phyloP scores from a whole-genome alignment of 2,329 filamentous ascomycete species.

The Thelonectria discophora region DNA sequence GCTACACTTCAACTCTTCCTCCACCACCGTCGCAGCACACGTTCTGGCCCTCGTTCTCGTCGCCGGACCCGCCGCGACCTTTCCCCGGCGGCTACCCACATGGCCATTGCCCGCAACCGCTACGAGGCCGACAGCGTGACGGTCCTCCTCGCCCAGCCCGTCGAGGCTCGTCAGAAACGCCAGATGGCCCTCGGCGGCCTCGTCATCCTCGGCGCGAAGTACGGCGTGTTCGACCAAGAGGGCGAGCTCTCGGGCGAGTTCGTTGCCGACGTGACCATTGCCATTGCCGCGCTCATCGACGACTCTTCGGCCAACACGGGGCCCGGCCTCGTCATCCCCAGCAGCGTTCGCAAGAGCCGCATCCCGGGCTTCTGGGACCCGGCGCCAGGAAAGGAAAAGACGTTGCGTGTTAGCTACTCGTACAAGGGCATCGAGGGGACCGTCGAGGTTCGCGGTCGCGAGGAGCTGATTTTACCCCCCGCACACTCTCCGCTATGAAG shows the following conservation, averaged over 20 bases:
- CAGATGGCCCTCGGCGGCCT: constrained; percentile 50
- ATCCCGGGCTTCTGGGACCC: constrained; percentile 63
- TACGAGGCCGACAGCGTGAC: constrained; percentile 57
- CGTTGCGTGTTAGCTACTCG: constrained; percentile 56
- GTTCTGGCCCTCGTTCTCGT: constrained; percentile 2
- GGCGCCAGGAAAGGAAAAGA: constrained; percentile 54
- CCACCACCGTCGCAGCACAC: constrained; percentile 26
- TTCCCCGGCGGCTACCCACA: constrained; percentile 29
- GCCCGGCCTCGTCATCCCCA: constrained; percentile 49
- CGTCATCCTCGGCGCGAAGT: constrained; percentile 60
- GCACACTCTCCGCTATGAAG: constrained; percentile 23
- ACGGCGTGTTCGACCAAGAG: constrained; percentile 50
- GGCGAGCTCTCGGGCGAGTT: constrained; percentile 50
- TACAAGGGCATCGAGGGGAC: constrained; percentile 48
- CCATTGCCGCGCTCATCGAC: constrained; percentile 56
- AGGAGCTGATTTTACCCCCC: constrained; percentile 39
- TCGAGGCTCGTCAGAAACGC: constrained; percentile 51
- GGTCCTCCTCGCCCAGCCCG: constrained; percentile 52
- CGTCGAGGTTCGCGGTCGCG: constrained; percentile 34
- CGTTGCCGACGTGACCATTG: constrained; percentile 60
- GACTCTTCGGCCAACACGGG: constrained; percentile 35
- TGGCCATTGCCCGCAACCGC: constrained; percentile 47
- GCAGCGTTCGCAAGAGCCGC: constrained; percentile 53
- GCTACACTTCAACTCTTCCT: constrained; percentile 48
- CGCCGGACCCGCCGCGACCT: constrained; percentile 19